phyloP scores from a whole-genome alignment of 73 alveolate species.

The Paramecium primaurelia region DNA sequence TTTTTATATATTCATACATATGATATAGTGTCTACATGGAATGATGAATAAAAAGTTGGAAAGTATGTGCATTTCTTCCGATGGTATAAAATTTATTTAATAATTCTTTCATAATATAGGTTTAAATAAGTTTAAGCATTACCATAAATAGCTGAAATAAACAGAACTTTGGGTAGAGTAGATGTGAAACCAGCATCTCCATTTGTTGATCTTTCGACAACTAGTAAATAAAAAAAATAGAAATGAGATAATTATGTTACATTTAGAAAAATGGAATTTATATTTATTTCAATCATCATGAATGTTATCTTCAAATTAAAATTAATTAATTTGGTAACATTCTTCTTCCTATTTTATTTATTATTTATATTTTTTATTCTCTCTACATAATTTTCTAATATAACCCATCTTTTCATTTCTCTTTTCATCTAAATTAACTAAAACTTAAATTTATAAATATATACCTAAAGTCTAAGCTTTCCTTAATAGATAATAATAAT shows the following conservation, averaged over 20 bases:
- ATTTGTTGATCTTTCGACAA: neutral
- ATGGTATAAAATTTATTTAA: constrained; percentile 41
- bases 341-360: neutral
- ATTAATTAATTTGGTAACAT: neutral
- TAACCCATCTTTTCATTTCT: constrained; percentile 48
- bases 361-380: neutral
- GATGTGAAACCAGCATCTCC: constrained; percentile 40
- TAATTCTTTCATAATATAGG: neutral
- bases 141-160: neutral
- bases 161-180: neutral
- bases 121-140: constrained; percentile 31
- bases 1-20: constrained; percentile 30
- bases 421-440: constrained; percentile 44
- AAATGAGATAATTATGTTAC: neutral
- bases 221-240: neutral
- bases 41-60: constrained; percentile 29
- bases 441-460: neutral
- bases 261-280: neutral
- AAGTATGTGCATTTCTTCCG: constrained; percentile 37
- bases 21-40: constrained; percentile 30
- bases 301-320: neutral
- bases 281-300: constrained; percentile 12
- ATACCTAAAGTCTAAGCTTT: constrained; percentile 38
- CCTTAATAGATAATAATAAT: constrained; percentile 41
- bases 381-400: constrained; percentile 44